Evolutionary conservation across 2,329 filamentous ascomycete genomes (phyloP), one percentile per base, ranked within the genome.

Genomic region (Paecilomyces formosus): DNA sequence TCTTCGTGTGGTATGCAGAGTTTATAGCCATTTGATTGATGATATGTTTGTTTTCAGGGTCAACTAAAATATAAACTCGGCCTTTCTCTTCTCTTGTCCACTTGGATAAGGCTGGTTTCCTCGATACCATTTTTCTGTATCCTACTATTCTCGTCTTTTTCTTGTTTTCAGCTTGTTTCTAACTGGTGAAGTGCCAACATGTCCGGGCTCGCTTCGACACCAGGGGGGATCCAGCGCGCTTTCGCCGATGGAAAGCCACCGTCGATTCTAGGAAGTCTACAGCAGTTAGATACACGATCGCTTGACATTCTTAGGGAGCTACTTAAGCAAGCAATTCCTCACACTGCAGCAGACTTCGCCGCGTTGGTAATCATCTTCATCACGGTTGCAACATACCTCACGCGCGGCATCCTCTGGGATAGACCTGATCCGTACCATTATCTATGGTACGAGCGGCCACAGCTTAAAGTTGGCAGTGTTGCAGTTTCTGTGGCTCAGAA

Each of bases 391-490:
- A 70, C 72, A 1, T 81, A 77, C 62, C 64, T 80, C 18, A 72
- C 79, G 2, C 71, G 72, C 3, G 78, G 78, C 2, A 70, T 71
- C 35, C 60, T 74, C 18, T 81, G 79, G 78, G 78, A 82, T 56
- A 78, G 72, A 50, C 76, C 79, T 8, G 79, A 83, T 61, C 80
- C 80, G 4, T 75, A 81, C 58, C 64, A 75, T 39, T 70, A 81
- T 62, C 68, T 81, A 24, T 79, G 73, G 65, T 84, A 76, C 55
- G 76, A 82, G 62, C 73, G 74, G 39, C 81, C 81, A 15, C 81
- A 81, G 60, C 61, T 77, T 56, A 70, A 70, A 49, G 65, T 72
- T 55, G 70, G 69, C 1, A n/a, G 4, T 3, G 26, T 11, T 15
- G 50, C 50, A 54, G 28, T n/a, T 53, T 3, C 51, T 26, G 53